Evolutionary conservation across 2,329 filamentous ascomycete genomes (phyloP), one percentile per base, ranked within the genome.

Genomic region (Clarireedia homoeocarpa): DNA sequence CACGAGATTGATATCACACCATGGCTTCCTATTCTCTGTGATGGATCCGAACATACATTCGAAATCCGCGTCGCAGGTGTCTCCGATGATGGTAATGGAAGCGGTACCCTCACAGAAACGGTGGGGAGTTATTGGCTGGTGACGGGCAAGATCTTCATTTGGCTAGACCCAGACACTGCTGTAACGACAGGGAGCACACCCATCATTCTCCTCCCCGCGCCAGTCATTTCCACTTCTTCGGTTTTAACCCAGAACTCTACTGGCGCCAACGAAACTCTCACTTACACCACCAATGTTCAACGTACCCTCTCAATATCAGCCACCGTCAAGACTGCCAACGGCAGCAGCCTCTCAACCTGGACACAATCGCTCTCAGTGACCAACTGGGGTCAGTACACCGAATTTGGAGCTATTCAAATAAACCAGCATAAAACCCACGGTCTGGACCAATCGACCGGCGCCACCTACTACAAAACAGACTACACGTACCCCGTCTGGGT

Each of bases 1-100:
- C 83, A 89, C 60, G 86, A 94, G 67, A 88, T 95, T 59, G 89
- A 95, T 65, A 83, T 95, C 48, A 86, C 88, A 1, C 84, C 88
- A 0, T 94, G 86, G 75, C 73, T 94, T 3, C 82, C 86, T 0
- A 57, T 86, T 1, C 75, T 94, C 0, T 84, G 80, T 60, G 83
- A 91, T 63, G 85, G 83, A 0, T 63, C 73, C 2, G 62, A 75
- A 6, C 88, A 92, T 67, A 82, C 73, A 0, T 89, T 92, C 65
- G 78, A 81, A 53, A 83, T 95, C 50, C 74, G 77, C 20, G 78
- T 94, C 4, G 77, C 78, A 0, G 88, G 87, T 0, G 72, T 91
- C 7, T 71, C 82, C 47, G 81, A 88, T 60, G 71, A 69, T 51
- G 75, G 74, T 1, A 67, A 71, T 12, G 76, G 75, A 6, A 70